Percentiles rank a stretch among this genome's conserved stretches.
phyloP scores from a whole-genome alignment of 805 yeast species.

The Danielia reshetovae region DNA sequence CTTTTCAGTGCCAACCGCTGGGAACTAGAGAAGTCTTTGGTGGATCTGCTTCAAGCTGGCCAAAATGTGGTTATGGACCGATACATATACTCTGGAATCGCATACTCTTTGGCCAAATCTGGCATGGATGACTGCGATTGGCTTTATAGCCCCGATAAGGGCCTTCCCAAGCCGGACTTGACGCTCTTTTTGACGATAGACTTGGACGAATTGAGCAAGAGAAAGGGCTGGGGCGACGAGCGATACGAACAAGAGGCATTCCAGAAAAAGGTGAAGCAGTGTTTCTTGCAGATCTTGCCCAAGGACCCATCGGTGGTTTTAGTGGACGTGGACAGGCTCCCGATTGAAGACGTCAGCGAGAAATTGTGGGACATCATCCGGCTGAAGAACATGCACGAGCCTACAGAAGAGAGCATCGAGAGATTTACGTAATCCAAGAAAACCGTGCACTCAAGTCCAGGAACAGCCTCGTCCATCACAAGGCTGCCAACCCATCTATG shows the following conservation, averaged over 20 bases:
- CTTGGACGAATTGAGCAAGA: constrained; percentile 35
- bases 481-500: constrained; percentile 43
- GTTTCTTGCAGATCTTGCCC: constrained; percentile 50
- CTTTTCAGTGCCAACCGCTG: constrained; percentile 92
- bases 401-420: constrained; percentile 3
- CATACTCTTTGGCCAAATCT: constrained; percentile 80
- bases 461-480: too few relatives aligned
- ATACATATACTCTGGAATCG: constrained; percentile 89
- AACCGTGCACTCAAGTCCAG: background rate
- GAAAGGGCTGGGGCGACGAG: constrained; percentile 93
- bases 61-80: constrained; percentile 70
- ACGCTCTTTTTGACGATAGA: constrained; percentile 70
- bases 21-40: constrained; percentile 63
- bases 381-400: constrained; percentile 1
- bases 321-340: constrained; percentile 56
- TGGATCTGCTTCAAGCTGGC: constrained; percentile 46
- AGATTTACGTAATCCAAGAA: background rate
- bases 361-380: constrained; percentile 39
- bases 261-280: constrained; percentile 64
- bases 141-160: constrained; percentile 79
- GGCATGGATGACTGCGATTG: constrained; percentile 52
- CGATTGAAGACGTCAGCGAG: constrained; percentile 51
- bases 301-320: constrained; percentile 27
- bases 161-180: constrained; percentile 83
- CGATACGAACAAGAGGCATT: constrained; percentile 75